Conservation (phyloP, 1,284 basidiomycete species). For the Ustilago xerochloae region DNA sequence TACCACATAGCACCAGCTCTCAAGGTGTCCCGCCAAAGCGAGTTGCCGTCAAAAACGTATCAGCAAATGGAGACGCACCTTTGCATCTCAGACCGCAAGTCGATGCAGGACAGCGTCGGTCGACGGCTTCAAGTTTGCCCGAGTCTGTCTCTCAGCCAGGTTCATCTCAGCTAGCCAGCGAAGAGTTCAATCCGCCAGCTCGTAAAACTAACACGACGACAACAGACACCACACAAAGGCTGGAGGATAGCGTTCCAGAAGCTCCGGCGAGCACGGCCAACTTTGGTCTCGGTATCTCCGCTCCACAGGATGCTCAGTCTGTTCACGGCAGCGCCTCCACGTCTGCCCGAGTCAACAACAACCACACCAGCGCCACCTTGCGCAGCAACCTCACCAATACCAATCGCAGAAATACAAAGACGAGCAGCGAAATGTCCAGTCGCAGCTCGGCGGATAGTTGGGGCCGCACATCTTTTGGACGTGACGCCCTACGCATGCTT, state of each 20-base stretch:
- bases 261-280: neutral
- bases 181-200: constrained; percentile 13
- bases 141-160: constrained; percentile 29
- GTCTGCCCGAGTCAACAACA: neutral
- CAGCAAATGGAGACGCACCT: constrained; percentile 2
- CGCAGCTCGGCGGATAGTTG: constrained; percentile 42
- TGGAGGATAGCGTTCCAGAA: constrained; percentile 7
- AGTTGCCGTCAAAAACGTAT: neutral
- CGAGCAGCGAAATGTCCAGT: constrained; percentile 26
- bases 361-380: neutral
- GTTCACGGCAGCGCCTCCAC: neutral
- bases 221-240: constrained; percentile 11
- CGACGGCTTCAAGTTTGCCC: constrained; percentile 26
- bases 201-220: neutral
- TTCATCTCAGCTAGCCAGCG: constrained; percentile 26
- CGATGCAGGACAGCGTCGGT: constrained; percentile 6
- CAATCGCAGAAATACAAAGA: constrained; percentile 20
- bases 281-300: constrained; percentile 31
- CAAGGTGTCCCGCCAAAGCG: neutral
- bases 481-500: constrained; percentile 18
- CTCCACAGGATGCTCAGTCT: neutral
- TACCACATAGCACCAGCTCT: neutral
- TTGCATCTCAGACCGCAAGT: neutral
- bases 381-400: constrained; percentile 2
- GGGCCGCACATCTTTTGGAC: constrained; percentile 18